These are phyloP conservation scores for Exophiala phaeomuriformis DNA, from an alignment of 2,329 filamentous ascomycete species.

Conservation along the genomic window DNA sequence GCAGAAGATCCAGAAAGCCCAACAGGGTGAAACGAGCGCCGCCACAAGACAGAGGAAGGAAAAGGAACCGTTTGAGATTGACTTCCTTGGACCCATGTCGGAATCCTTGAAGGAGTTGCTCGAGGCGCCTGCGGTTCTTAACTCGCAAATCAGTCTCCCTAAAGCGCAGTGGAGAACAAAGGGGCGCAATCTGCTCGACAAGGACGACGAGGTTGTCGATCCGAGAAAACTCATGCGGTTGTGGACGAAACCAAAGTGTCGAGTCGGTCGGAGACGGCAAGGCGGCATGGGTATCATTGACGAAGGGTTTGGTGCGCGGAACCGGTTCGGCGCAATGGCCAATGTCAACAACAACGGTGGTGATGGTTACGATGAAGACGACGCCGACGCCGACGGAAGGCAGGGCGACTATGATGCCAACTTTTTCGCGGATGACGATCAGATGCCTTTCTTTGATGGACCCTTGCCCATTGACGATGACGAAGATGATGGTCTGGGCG, in stretches of 20 bases:
- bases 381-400: constrained; percentile 48
- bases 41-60: constrained; percentile 68
- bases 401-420: constrained; percentile 85
- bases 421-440: constrained; percentile 77
- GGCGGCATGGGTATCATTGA: constrained; percentile 72
- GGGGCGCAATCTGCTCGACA: constrained; percentile 77
- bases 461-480: constrained; percentile 42
- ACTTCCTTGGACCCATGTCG: constrained; percentile 72
- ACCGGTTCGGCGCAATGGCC: constrained; percentile 65
- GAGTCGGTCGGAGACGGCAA: constrained; percentile 58
- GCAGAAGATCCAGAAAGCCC: constrained; percentile 71
- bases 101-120: constrained; percentile 64
- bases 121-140: constrained; percentile 73
- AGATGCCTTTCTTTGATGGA: constrained; percentile 36
- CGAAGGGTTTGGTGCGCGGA: constrained; percentile 83
- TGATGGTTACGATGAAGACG: constrained; percentile 2
- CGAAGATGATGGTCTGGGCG: constrained; percentile 34
- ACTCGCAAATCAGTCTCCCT: constrained; percentile 72
- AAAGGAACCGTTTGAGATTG: constrained; percentile 92
- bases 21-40: constrained; percentile 39
- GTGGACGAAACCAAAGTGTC: constrained; percentile 90
- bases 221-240: constrained; percentile 81
- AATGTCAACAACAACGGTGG: constrained; percentile 44
- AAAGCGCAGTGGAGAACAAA: constrained; percentile 96
- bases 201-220: constrained; percentile 95